Base-by-base conservation (phyloP, 345 rosid species). In the Sapria himalayana region DNA sequence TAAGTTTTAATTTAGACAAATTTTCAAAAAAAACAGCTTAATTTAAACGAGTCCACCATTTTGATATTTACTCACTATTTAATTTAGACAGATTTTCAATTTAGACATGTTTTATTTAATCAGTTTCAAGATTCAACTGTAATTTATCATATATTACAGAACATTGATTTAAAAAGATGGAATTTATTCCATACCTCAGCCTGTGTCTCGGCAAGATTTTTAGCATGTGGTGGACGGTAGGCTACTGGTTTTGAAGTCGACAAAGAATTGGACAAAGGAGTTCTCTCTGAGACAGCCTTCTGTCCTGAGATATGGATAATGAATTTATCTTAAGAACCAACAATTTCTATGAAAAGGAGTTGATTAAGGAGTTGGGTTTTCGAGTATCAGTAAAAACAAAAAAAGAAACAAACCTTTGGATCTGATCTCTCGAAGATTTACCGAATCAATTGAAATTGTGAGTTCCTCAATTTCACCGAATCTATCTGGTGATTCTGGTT, bases 181-280 rank as follows among this genome's bases (percentile, higher is more conserved):
- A 1, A 24, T 32, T 8, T 3, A 15, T 10, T 1, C 6, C 3
- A 15, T 79, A 86, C 97, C 97, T 81, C 72, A n/a, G 92, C 86
- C 60, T 73, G 86, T 54, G 73, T 41, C 19, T 71, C 70, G 1
- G 77, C 96, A 22, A 92, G 81, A 5, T 58, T 55, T 55, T 78
- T 86, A 33, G 97, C 91, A 57, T 78, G 82, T 0, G 94, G 97
- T 42, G 97, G 97, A 37, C 78, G 82, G 67, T 86, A 78, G 29
- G 85, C 93, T 41, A 78, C 76, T n/a, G 91, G 89, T 71, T 74
- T 86, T 41, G 68, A 65, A 19, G 58, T 51, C 17, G 68, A n/a
- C n/a, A n/a, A 50, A 51, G 70, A 64, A 43, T 44, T 69, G 45
- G 52, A 19, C 32, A 63, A 34, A 32, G 63, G 39, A 44, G 61